phyloP scores from a whole-genome alignment of 345 rosid species.

The Bruguiera sexangula region DNA sequence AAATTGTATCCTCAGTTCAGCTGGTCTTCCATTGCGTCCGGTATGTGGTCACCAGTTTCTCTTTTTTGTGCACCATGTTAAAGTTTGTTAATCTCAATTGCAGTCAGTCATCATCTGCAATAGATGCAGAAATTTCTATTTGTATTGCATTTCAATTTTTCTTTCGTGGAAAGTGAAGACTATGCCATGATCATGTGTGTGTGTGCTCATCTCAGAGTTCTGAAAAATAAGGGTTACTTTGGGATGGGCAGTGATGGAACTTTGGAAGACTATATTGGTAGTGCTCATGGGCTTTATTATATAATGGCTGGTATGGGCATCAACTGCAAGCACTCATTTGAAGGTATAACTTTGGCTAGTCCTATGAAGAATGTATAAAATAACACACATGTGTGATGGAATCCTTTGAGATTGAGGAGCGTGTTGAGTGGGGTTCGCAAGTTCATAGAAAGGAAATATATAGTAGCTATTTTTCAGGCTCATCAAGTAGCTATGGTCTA shows the following conservation, averaged over 20 bases:
- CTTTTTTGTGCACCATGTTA: neutral
- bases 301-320: neutral
- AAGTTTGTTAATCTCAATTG: neutral
- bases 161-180: no score
- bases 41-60: conserved; percentile 15
- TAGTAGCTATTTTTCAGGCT: no score
- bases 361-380: no score
- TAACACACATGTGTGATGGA: no score
- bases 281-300: neutral
- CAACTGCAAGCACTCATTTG: neutral
- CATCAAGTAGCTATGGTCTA: no score
- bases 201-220: neutral
- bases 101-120: neutral
- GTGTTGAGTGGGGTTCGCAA: no score
- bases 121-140: neutral
- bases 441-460: no score
- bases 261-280: neutral
- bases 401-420: no score
- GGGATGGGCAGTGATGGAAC: neutral
- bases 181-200: neutral
- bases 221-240: neutral
- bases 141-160: neutral
- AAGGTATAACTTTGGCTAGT: neutral
- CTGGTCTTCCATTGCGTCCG: conserved; percentile 30
- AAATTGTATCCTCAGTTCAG: conserved; percentile 25